Percentiles rank a stretch among this genome's conserved stretches.
These are phyloP conservation scores for Jaltomata sinuosa DNA, from an alignment of 257 asterid species.

Conservation along the genomic window DNA sequence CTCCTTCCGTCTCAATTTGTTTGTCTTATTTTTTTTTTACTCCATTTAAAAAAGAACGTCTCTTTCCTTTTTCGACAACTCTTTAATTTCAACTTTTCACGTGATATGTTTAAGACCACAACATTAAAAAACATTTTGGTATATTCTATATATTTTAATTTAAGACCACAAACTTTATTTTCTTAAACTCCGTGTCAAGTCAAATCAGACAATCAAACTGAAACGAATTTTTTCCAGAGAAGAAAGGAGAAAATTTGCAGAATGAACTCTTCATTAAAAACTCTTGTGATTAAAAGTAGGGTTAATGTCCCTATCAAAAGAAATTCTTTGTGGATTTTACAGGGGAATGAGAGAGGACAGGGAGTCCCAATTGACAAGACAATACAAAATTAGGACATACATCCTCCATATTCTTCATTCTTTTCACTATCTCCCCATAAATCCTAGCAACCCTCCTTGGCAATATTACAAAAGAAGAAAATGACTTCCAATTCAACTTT, in stretches of 20 bases:
- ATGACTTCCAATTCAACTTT: slow-evolving; percentile 71
- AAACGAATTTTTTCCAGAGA: background rate
- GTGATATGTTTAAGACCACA: too few species aligned
- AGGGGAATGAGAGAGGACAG: slow-evolving; percentile 39
- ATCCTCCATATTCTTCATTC: slow-evolving; percentile 39
- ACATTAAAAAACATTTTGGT: too few species aligned
- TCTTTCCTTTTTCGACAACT: too few species aligned
- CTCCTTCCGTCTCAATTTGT: too few species aligned
- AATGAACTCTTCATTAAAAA: background rate
- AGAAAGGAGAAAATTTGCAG: background rate
- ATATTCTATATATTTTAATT: too few species aligned
- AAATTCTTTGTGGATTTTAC: slow-evolving; percentile 2
- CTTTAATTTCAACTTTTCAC: too few species aligned
- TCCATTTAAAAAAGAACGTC: too few species aligned
- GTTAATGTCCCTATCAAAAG: background rate
- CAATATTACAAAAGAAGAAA: slow-evolving; percentile 28
- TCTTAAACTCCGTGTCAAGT: too few species aligned
- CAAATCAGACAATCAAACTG: too few species aligned
- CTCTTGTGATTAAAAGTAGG: background rate
- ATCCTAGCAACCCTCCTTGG: slow-evolving; percentile 47
- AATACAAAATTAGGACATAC: slow-evolving; percentile 38
- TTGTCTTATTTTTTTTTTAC: too few species aligned
- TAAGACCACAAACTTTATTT: too few species aligned
- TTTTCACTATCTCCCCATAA: slow-evolving; percentile 24
- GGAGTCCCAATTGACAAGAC: slow-evolving; percentile 72